These are phyloP conservation scores for Catharanthus roseus DNA, from an alignment of 257 asterid species.

Conservation along the genomic window DNA sequence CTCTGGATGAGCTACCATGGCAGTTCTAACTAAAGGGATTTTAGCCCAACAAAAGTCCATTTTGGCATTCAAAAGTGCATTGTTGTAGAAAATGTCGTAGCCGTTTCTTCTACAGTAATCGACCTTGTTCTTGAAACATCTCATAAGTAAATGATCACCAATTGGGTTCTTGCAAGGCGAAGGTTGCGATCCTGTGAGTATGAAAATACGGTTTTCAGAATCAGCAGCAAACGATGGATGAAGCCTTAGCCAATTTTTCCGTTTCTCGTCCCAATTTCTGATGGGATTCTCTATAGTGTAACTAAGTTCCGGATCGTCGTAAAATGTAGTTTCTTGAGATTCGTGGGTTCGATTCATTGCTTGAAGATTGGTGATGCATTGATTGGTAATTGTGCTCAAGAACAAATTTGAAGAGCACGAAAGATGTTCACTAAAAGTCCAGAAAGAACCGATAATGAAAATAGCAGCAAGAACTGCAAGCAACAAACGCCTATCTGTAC, in stretches of 20 bases:
- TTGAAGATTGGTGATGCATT: not conserved
- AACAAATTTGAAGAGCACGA: slow-evolving; percentile 25
- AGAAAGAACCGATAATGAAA: slow-evolving; percentile 30
- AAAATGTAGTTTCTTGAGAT: slow-evolving; percentile 37
- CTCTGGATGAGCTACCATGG: slow-evolving; percentile 14
- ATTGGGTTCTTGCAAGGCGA: slow-evolving; percentile 43
- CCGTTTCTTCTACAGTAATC: slow-evolving; percentile 60
- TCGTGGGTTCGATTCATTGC: slow-evolving; percentile 27
- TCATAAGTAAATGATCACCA: slow-evolving; percentile 52
- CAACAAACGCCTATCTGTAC: slow-evolving; percentile 20
- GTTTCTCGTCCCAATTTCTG: slow-evolving; percentile 50
- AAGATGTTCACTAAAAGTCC: slow-evolving; percentile 33
- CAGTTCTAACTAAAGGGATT: slow-evolving; percentile 13
- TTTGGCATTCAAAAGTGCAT: slow-evolving; percentile 21
- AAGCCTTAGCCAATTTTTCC: slow-evolving; percentile 44
- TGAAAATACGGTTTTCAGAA: slow-evolving; percentile 32
- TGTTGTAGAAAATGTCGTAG: slow-evolving; percentile 48
- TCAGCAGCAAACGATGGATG: slow-evolving; percentile 25
- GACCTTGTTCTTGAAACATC: slow-evolving; percentile 67
- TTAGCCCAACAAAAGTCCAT: slow-evolving; percentile 16
- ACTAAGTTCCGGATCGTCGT: slow-evolving; percentile 45
- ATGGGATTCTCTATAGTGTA: slow-evolving; percentile 51
- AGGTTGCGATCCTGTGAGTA: slow-evolving; percentile 65
- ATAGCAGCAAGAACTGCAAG: slow-evolving; percentile 19
- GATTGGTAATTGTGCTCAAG: not conserved